A percentile compares a stretch with the other conserved stretches of the same genome.
phyloP scores from a whole-genome alignment of 1,139 yeast species.

The Magnusiomyces magnusii region DNA sequence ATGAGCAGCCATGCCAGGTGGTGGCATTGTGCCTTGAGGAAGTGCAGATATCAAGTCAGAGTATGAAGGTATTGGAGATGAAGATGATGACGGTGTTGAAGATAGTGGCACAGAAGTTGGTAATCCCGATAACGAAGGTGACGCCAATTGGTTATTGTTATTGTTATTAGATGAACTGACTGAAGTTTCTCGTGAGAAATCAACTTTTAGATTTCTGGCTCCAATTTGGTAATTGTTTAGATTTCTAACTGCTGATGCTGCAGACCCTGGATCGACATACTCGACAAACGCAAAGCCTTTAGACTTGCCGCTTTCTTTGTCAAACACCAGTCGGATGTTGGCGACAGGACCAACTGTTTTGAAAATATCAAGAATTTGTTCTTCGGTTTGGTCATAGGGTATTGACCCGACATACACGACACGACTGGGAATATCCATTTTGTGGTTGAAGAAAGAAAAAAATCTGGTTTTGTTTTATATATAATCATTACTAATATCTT shows the following conservation, averaged over 20 bases:
- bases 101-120: not conserved
- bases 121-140: not conserved
- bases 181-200: slow-evolving; percentile 42
- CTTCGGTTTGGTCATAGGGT: slow-evolving; percentile 79
- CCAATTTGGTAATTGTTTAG: slow-evolving; percentile 75
- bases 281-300: slow-evolving; percentile 88
- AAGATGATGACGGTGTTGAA: not conserved
- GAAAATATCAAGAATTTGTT: slow-evolving; percentile 76
- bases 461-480: not conserved
- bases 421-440: slow-evolving; percentile 21
- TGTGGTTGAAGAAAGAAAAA: no score
- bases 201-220: slow-evolving; percentile 62
- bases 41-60: slow-evolving; percentile 23
- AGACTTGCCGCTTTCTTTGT: slow-evolving; percentile 82
- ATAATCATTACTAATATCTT: not conserved
- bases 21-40: slow-evolving; percentile 36
- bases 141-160: no score
- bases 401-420: slow-evolving; percentile 58
- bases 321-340: slow-evolving; percentile 69
- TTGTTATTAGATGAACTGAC: slow-evolving; percentile 12
- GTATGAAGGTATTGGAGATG: not conserved
- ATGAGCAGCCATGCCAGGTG: slow-evolving; percentile 44
- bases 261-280: slow-evolving; percentile 67
- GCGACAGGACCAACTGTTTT: slow-evolving; percentile 80
- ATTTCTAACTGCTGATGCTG: slow-evolving; percentile 86